Conservation (phyloP, 352 stramenopile species). For the Phytophthora hybrid region DNA sequence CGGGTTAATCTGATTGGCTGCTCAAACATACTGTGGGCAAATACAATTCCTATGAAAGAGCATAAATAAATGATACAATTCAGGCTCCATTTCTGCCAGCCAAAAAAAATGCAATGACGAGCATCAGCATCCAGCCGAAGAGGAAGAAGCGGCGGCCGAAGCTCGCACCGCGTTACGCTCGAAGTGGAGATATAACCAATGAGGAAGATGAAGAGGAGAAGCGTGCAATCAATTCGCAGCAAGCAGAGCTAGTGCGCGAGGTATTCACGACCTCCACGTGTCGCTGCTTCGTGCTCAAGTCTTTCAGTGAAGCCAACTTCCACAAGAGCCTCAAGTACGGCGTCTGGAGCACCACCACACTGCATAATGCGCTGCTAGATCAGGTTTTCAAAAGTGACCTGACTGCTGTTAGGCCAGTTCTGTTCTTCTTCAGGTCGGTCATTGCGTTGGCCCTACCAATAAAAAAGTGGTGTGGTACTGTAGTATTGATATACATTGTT, state of each 20-base stretch:
- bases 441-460: background rate
- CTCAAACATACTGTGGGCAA: too few species aligned
- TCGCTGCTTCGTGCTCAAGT: constrained; percentile 87
- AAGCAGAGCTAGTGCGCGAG: constrained; percentile 55
- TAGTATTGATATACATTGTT: background rate
- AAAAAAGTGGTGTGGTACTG: constrained; percentile 8
- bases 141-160: constrained; percentile 46
- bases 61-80: background rate
- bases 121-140: background rate
- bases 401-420: constrained; percentile 64
- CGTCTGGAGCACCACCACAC: constrained; percentile 80
- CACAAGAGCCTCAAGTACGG: constrained; percentile 90
- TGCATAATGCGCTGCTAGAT: constrained; percentile 74
- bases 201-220: constrained; percentile 5
- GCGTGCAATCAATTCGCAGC: constrained; percentile 28
- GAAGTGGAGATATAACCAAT: background rate
- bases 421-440: constrained; percentile 86
- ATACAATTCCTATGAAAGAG: background rate
- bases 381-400: constrained; percentile 78
- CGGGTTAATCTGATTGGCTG: too few species aligned
- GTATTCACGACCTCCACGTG: constrained; percentile 69
- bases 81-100: constrained; percentile 3
- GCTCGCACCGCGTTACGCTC: constrained; percentile 59
- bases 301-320: constrained; percentile 86
- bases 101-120: constrained; percentile 6